A percentile compares a stretch with the other conserved stretches of the same genome.
Evolutionary conservation across 257 asterid species (phyloP).

Genomic region (Nicotiana noctiflora): DNA sequence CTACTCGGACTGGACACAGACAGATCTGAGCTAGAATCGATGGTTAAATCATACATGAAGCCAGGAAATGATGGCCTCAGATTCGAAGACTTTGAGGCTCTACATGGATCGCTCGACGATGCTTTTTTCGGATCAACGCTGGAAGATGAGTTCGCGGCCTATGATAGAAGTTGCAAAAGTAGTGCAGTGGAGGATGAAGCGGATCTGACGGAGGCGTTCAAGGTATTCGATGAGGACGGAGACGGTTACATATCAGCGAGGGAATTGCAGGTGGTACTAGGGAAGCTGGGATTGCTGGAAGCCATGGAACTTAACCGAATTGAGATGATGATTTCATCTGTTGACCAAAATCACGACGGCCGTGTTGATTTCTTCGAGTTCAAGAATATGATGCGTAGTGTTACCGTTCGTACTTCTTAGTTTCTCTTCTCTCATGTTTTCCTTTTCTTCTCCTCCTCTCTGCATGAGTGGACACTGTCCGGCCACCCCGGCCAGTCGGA

Average conservation of each 20-base stretch:
- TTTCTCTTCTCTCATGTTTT: no score
- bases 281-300: conserved; percentile 50
- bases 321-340: conserved; percentile 59
- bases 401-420: conserved; percentile 9
- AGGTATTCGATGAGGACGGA: conserved; percentile 70
- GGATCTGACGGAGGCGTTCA: conserved; percentile 64
- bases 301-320: conserved; percentile 44
- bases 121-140: conserved; percentile 27
- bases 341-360: conserved; percentile 54
- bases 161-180: no score
- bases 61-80: conserved; percentile 42
- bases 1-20: conserved; percentile 53
- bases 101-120: conserved; percentile 47
- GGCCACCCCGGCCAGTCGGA: no score
- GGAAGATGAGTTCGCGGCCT: background rate
- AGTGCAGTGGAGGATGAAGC: conserved; percentile 28
- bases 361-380: conserved; percentile 63
- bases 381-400: conserved; percentile 65
- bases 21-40: conserved; percentile 29
- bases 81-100: conserved; percentile 50
- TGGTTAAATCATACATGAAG: conserved; percentile 30
- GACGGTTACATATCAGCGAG: conserved; percentile 62
- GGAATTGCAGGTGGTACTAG: conserved; percentile 53
- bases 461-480: no score
- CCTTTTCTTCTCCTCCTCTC: no score